Evolutionary conservation across 2,329 filamentous ascomycete species (phyloP), one percentile per base, ranked within the genome.

Genomic region (Mycosphaerella sp.): DNA sequence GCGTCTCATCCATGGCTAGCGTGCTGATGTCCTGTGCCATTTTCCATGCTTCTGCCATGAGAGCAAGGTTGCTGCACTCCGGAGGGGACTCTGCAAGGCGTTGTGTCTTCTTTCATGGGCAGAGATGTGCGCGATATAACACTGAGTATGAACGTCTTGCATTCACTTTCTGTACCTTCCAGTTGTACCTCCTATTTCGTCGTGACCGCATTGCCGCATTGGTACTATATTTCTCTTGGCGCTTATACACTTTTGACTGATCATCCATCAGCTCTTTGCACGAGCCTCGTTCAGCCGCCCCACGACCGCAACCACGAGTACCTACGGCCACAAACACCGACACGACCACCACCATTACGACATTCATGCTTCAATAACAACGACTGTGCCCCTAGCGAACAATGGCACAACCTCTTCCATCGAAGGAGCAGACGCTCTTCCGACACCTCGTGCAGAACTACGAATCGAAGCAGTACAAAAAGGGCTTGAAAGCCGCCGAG

Each of bases 381-480:
- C 48, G 39, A 45, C 17, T 32, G 17, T 26, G 17, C 43, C 31
- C 31, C 39, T 45, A 17, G 48, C 40, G 29, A 44, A 45, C 29
- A 45, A 60, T 60, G 58, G 51, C 58, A 17, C 49, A 52, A 42
- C 51, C 49, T 31, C 78, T 91, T 58, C 83, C 80, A 68, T 84
- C 89, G 68, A 97, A 97, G 77, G 93, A 98, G 80, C 84, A 84
- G 66, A 85, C 91, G 71, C 85, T 96, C 76, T 98, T 98, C 75
- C 86, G 90, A 60, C 89, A 91, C 70, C 85, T 98, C 62, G 89
- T 98, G 67, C 91, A 92, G 71, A 85, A 89, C 74, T 98, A 97
- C 78, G 93, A 98, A 74, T 87, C 91, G 70, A 98, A 98, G 75
- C 92, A 97, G 69, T 96, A 97, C 78, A 98, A 97, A 76, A 56